Base-by-base conservation (phyloP, 1,284 basidiomycete species). In the Moesziomyces globuligerus region DNA sequence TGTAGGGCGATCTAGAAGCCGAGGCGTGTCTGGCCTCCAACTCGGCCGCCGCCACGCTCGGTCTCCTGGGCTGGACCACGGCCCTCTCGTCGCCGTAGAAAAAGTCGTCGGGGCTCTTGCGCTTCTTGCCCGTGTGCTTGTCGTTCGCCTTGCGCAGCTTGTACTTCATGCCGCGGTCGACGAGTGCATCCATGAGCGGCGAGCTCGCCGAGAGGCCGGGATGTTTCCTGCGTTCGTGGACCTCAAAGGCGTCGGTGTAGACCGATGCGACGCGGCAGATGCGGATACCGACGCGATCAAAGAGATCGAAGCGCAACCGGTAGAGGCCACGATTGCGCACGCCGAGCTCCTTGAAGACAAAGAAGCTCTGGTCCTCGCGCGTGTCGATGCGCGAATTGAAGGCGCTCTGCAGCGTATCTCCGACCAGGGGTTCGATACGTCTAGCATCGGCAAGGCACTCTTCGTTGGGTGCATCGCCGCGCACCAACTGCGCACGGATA, bases 331-430 rank as follows among this genome's bases (percentile, higher is more conserved):
- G 45, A 17, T 50, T 53, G 36, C 72, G 68, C 3, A 76, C 62
- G 13, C 72, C 65, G 37, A 76, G 61, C 53, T 76, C 74, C 17
- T 72, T 66, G 52, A 76, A 76, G 47, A 76, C 65, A 48, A 76
- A 76, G 48, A 75, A 66, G 49, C 57, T 54, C 36, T 72, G 72
- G 23, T 72, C 69, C 24, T 66, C 62, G 18, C 64, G 48, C 3
- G 60, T 60, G 40, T 67, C 70, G 50, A 72, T 69, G 43, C 60
- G 56, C 9, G 65, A 68, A 38, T 64, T 68, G 57, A 72, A 61
- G 15, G 60, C 42, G 18, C 42, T 50, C 37, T 68, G 64, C 24
- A 69, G 47, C 3, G 70, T 69, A 42, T 68, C 64, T 0, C 69
- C 69, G 3, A 72, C 64, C 26, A 67, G 44, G 13, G 64, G 58